phyloP scores from a whole-genome alignment of 2,329 filamentous ascomycete species.

The Apiospora marii region DNA sequence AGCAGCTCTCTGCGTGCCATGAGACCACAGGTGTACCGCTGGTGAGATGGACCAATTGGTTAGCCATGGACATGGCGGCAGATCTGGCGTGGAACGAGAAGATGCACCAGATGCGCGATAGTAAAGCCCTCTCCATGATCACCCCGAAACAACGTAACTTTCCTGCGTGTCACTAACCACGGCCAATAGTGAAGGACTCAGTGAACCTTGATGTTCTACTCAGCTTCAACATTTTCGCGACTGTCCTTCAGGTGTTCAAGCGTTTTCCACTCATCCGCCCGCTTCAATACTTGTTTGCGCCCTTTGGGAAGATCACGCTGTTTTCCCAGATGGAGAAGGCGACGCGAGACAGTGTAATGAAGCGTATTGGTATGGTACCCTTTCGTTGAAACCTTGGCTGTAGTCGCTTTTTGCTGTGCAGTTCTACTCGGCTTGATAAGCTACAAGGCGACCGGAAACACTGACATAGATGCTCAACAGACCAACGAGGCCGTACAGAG shows the following conservation, averaged over 20 bases:
- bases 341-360: slow-evolving; percentile 27
- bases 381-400: not conserved
- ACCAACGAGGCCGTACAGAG: slow-evolving; percentile 26
- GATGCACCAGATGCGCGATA: slow-evolving; percentile 31
- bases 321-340: slow-evolving; percentile 26
- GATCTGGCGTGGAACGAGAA: slow-evolving; percentile 33
- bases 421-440: not conserved
- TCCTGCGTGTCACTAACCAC: not conserved
- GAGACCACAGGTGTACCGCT: slow-evolving; percentile 26
- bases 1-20: slow-evolving; percentile 18
- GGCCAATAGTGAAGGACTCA: slow-evolving; percentile 23
- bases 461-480: not conserved
- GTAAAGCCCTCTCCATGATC: slow-evolving; percentile 23
- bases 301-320: slow-evolving; percentile 22
- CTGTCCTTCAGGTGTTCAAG: slow-evolving; percentile 26
- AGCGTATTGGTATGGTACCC: slow-evolving; percentile 27
- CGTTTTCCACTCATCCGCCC: slow-evolving; percentile 30
- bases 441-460: not conserved
- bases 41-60: slow-evolving; percentile 33
- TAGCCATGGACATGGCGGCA: slow-evolving; percentile 32
- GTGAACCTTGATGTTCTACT: slow-evolving; percentile 26
- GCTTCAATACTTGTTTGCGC: slow-evolving; percentile 31
- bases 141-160: not conserved
- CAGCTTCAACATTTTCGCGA: slow-evolving; percentile 26
- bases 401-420: not conserved